phyloP scores from a whole-genome alignment of 177 flowering plant genomes.

The Telopea speciosissima region DNA sequence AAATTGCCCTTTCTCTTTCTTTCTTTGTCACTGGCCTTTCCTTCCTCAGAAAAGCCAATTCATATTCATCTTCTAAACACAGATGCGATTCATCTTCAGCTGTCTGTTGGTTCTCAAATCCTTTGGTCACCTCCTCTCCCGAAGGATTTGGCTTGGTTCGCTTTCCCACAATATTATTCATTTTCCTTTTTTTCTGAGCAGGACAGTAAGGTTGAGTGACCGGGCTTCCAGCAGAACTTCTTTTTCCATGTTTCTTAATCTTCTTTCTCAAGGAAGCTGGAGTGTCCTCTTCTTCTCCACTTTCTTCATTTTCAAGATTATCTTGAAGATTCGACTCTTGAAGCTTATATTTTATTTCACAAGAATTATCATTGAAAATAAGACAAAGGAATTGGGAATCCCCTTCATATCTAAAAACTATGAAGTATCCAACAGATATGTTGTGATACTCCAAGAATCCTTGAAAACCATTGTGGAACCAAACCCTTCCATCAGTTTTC shows the following conservation, averaged over 20 bases:
- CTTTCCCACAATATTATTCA: too few relatives aligned
- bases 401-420: conserved; percentile 28
- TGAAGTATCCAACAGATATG: conserved; percentile 9
- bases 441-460: conserved; percentile 23
- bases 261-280: too few relatives aligned
- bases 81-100: background rate
- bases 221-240: too few relatives aligned
- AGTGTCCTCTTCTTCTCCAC: too few relatives aligned
- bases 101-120: background rate
- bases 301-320: too few relatives aligned
- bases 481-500: background rate
- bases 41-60: background rate
- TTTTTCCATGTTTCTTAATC: too few relatives aligned
- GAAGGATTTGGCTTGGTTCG: too few relatives aligned
- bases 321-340: too few relatives aligned
- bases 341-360: conserved; percentile 19
- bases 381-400: conserved; percentile 15
- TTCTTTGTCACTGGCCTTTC: conserved; percentile 5
- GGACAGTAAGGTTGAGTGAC: too few relatives aligned
- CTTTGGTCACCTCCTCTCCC: background rate
- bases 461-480: conserved; percentile 19
- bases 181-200: too few relatives aligned
- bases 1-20: conserved; percentile 1
- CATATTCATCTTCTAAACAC: too few relatives aligned
- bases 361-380: conserved; percentile 12